Conservation (phyloP, 306 rosid species). For the Sechiopsis laciniata region DNA sequence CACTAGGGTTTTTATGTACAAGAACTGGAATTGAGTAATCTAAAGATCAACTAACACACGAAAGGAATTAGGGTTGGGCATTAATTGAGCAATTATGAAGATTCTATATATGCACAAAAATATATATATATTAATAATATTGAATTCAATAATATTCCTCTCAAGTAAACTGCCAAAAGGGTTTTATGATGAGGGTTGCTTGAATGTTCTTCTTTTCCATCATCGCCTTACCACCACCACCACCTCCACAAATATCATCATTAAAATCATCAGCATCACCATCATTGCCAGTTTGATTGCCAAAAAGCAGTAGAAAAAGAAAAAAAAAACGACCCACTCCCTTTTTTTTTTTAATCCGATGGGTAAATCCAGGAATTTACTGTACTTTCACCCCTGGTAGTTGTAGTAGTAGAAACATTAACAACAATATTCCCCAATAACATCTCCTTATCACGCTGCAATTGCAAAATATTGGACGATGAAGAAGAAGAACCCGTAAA, state of each 20-base stretch:
- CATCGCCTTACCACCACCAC: slow-evolving; percentile 15
- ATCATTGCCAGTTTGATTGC: slow-evolving; percentile 21
- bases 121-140: background rate
- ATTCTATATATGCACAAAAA: background rate
- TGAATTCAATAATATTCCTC: slow-evolving; percentile 1
- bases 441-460: slow-evolving; percentile 30
- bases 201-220: slow-evolving; percentile 14
- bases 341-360: slow-evolving; percentile 32
- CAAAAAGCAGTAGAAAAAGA: background rate
- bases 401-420: background rate
- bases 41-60: no score
- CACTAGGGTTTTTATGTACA: background rate
- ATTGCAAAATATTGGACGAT: slow-evolving; percentile 33
- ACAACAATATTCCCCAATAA: slow-evolving; percentile 28
- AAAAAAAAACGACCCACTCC: background rate
- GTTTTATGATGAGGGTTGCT: slow-evolving; percentile 6
- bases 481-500: slow-evolving; percentile 33
- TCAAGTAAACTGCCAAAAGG: slow-evolving; percentile 16
- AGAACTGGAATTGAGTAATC: background rate
- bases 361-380: slow-evolving; percentile 75
- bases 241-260: slow-evolving; percentile 13
- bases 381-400: slow-evolving; percentile 42
- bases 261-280: slow-evolving; percentile 18
- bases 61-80: background rate
- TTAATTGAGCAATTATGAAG: slow-evolving; percentile 15